Conservation (phyloP, 75 land plant species). For the Sequoia sempervirens region DNA sequence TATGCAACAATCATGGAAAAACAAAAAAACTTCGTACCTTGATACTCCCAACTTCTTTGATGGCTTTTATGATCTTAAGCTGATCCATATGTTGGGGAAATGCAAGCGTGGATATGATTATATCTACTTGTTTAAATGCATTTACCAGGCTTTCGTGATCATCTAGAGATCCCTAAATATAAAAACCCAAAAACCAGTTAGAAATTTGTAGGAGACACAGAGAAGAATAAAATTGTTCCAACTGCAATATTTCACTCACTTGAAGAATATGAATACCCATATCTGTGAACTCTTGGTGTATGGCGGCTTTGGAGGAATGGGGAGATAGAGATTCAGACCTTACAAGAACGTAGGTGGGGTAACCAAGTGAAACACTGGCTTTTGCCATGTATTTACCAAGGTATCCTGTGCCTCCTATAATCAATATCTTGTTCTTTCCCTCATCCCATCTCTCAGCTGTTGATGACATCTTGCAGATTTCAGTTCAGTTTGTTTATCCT, state of each 20-base stretch:
- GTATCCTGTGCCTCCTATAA: constrained; percentile 29
- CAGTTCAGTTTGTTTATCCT: no score
- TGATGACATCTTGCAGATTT: no score
- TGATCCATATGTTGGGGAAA: constrained; percentile 31
- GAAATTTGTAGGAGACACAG: no score
- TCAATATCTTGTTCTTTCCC: constrained; percentile 17
- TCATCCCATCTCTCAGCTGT: no score
- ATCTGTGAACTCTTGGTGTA: constrained; percentile 18
- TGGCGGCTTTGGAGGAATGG: constrained; percentile 9
- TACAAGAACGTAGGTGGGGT: constrained; percentile 19
- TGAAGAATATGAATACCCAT: no score
- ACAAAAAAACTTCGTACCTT: no score
- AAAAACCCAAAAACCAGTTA: neutral
- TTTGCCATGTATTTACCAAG: constrained; percentile 24
- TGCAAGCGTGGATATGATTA: no score
- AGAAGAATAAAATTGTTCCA: neutral
- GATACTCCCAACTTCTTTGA: constrained; percentile 29
- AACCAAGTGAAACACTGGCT: no score
- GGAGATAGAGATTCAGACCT: constrained; percentile 13
- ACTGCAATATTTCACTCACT: neutral
- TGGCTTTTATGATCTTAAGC: constrained; percentile 39
- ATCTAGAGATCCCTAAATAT: constrained; percentile 29
- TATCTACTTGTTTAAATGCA: no score
- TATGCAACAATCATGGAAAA: no score
- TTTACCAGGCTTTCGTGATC: constrained; percentile 40